phyloP scores from a whole-genome alignment of 1,284 basidiomycete species.

The Taiwanofungus camphoratus region DNA sequence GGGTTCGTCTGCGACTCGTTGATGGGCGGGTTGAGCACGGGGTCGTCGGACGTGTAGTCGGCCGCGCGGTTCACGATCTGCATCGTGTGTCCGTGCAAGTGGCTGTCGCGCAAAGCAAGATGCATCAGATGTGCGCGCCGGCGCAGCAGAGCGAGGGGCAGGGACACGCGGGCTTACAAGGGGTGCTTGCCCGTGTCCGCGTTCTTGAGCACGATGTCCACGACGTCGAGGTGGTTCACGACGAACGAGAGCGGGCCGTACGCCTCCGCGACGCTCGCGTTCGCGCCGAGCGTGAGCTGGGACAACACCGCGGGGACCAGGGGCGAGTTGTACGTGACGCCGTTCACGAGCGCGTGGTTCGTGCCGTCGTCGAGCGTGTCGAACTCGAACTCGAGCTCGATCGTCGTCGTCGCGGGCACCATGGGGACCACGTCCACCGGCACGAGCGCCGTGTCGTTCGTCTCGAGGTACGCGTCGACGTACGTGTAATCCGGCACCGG shows the following conservation, averaged over 20 bases:
- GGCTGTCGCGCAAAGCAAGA: constrained; percentile 38
- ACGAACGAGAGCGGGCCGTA: constrained; percentile 81
- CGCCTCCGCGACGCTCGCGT: constrained; percentile 60
- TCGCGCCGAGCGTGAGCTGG: constrained; percentile 68
- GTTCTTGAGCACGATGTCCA: constrained; percentile 82
- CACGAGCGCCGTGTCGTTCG: constrained; percentile 58
- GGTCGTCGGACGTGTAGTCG: constrained; percentile 76
- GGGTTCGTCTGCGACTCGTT: constrained; percentile 78
- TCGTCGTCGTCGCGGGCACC: constrained; percentile 40
- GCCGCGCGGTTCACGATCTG: constrained; percentile 69
- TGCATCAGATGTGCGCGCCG: not conserved
- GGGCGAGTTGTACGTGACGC: constrained; percentile 64
- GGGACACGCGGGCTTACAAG: constrained; percentile 50
- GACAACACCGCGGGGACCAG: constrained; percentile 73
- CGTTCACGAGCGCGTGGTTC: constrained; percentile 72
- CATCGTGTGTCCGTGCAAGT: constrained; percentile 79
- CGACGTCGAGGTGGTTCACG: constrained; percentile 66
- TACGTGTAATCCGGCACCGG: constrained; percentile 43
- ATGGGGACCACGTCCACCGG: constrained; percentile 45
- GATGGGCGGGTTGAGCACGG: constrained; percentile 75
- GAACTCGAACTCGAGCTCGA: constrained; percentile 56
- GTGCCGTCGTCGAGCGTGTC: constrained; percentile 76
- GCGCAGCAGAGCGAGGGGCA: not conserved
- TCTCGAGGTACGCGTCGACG: constrained; percentile 48
- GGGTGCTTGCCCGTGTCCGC: constrained; percentile 74